Evolutionary conservation across 1,284 basidiomycete species (phyloP), one percentile per base, ranked within the genome.

Genomic region (Volvariella volvacea): DNA sequence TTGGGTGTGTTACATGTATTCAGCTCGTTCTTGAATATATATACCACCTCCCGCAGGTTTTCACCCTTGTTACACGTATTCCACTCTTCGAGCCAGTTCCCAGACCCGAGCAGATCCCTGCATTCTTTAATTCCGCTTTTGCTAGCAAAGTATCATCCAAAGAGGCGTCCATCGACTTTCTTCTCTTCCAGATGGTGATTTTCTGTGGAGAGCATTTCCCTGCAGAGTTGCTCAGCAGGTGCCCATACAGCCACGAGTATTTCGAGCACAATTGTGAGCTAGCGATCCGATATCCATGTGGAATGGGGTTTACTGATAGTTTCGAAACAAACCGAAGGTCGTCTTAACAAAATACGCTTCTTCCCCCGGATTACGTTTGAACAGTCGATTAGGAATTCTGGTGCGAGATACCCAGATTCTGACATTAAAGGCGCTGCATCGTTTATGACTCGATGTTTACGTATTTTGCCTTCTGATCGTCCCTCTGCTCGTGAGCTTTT

Each of bases 151-250:
- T n/a, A 9, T 9, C 9, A 31, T 9, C n/a, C 40, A 15, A 47
- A 8, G n/a, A 47, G 17, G 48, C 46, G 12, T 31, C 30, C n/a
- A 31, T 44, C 15, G 48, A 51, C 21, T 43, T 49, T 25, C 45
- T 51, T 32, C 39, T 51, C 22, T 49, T 39, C 37, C 49, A 49
- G 25, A 49, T 51, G 48, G 48, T 49, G 21, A 17, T 47, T 20
- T 45, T 51, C 28, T 51, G 48, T 37, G 44, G 48, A 40, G 48
- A 51, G n/a, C 46, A 47, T 28, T 51, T 49, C 41, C 28, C 46
- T 1, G 33, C 22, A 25, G 44, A 44, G 16, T 39, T 49, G 3
- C 48, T 51, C 30, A 38, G 20, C 31, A 22, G 48, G 34, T 45
- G 46, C 30, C 14, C 25, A 16, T 28, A 21, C 39, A 44, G 45